Evolutionary conservation across 1,284 basidiomycete species (phyloP).

Genomic region (Gymnopus androsaceus): DNA sequence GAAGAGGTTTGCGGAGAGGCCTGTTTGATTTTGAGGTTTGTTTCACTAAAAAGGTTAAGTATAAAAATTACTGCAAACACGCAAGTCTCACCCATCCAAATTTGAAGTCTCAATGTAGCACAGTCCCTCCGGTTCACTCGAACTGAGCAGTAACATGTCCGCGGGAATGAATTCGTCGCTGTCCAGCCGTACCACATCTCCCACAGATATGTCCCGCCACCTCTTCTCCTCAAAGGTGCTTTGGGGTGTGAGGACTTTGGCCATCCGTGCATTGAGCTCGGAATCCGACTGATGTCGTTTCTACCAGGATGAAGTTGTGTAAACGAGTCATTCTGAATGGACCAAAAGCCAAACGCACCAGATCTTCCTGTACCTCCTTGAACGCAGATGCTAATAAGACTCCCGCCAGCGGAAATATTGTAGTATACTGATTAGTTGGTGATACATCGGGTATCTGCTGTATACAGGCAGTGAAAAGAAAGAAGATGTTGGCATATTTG

Average conservation of each 20-base stretch:
- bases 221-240: conserved; percentile 75
- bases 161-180: conserved; percentile 96
- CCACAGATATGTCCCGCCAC: conserved; percentile 91
- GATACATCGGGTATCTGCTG: conserved; percentile 99
- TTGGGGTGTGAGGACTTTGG: conserved; percentile 75
- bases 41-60: conserved; percentile 64
- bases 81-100: conserved; percentile 79
- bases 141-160: conserved; percentile 86
- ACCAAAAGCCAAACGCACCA: conserved; percentile 45
- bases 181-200: conserved; percentile 90
- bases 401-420: conserved; percentile 87
- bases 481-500: conserved; percentile 98
- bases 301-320: conserved; percentile 36
- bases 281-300: conserved; percentile 96
- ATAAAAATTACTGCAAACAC: conserved; percentile 2
- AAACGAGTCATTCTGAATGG: not conserved
- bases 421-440: conserved; percentile 94
- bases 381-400: conserved; percentile 95
- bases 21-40: conserved; percentile 99
- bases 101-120: conserved; percentile 99
- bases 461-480: conserved; percentile 97
- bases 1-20: conserved; percentile 81
- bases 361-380: conserved; percentile 95
- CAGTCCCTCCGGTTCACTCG: conserved; percentile 94
- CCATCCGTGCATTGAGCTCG: conserved; percentile 84